Evolutionary conservation across 2,329 filamentous ascomycete species (phyloP).

Genomic region (Hymenoscyphus repandus): DNA sequence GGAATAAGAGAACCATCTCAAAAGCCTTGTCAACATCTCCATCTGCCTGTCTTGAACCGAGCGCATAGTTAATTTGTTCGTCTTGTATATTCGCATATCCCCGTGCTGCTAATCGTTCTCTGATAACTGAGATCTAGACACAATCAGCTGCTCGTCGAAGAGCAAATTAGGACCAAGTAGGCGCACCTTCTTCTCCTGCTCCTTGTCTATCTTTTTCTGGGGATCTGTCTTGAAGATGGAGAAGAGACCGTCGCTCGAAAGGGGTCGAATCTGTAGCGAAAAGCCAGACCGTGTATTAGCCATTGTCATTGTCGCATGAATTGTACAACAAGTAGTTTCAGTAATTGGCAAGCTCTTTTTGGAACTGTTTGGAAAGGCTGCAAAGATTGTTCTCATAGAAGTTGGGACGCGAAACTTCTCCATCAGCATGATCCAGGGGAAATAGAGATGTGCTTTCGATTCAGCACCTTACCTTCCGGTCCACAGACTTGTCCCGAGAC

Average conservation of each 20-base stretch:
- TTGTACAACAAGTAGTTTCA: slow-evolving; percentile 14
- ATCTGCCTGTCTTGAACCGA: slow-evolving; percentile 57
- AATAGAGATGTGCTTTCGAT: slow-evolving; percentile 5
- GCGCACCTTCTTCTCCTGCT: slow-evolving; percentile 41
- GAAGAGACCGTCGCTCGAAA: slow-evolving; percentile 53
- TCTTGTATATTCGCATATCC: slow-evolving; percentile 53
- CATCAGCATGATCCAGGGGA: slow-evolving; percentile 10
- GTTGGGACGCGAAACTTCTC: slow-evolving; percentile 14
- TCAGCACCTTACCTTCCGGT: slow-evolving; percentile 41
- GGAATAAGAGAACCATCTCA: slow-evolving; percentile 70
- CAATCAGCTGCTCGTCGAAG: slow-evolving; percentile 5
- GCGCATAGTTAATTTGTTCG: slow-evolving; percentile 57
- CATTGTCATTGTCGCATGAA: slow-evolving; percentile 20
- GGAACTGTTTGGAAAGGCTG: slow-evolving; percentile 18
- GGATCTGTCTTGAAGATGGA: slow-evolving; percentile 60
- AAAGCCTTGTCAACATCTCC: slow-evolving; percentile 70
- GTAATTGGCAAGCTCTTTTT: slow-evolving; percentile 19
- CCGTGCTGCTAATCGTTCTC: slow-evolving; percentile 44
- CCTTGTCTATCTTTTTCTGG: slow-evolving; percentile 49
- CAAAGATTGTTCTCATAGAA: slow-evolving; percentile 17
- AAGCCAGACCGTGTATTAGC: slow-evolving; percentile 23
- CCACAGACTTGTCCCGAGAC: slow-evolving; percentile 44
- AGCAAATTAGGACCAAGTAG: neutral
- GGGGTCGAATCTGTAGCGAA: slow-evolving; percentile 42
- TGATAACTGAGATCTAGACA: slow-evolving; percentile 45